phyloP scores from a whole-genome alignment of 2,329 filamentous ascomycete species.

The Blastomyces percursus region DNA sequence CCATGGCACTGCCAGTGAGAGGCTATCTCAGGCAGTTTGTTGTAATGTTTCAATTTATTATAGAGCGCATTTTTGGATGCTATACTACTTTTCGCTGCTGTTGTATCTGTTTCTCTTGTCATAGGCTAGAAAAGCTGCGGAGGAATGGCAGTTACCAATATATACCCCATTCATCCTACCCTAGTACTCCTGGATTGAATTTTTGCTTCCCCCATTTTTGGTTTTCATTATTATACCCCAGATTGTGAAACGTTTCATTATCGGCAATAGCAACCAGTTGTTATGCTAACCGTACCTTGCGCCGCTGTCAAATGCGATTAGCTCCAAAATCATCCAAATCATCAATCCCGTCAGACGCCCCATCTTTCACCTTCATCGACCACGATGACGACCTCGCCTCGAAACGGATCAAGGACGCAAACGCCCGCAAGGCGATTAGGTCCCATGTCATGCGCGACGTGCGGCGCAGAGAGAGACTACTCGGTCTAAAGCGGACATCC shows the following conservation, averaged over 20 bases:
- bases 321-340: slow-evolving; percentile 16
- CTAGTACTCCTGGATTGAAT: no score
- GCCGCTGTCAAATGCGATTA: slow-evolving; percentile 9
- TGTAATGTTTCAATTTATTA: no score
- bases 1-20: background rate
- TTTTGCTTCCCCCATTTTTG: background rate
- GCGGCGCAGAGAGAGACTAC: slow-evolving; percentile 30
- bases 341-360: slow-evolving; percentile 19
- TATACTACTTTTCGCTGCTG: background rate
- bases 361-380: slow-evolving; percentile 33
- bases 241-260: background rate
- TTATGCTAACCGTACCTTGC: background rate
- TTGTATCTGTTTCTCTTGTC: background rate
- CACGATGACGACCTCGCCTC: slow-evolving; percentile 31
- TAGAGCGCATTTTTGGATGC: background rate
- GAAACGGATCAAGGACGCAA: slow-evolving; percentile 30
- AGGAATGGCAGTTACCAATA: no score
- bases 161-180: no score
- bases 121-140: no score
- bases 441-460: slow-evolving; percentile 37
- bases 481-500: slow-evolving; percentile 28
- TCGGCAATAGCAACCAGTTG: background rate
- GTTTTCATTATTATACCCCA: background rate
- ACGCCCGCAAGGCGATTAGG: slow-evolving; percentile 31
- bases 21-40: background rate